These are phyloP conservation scores for Canariomyces notabilis DNA, from an alignment of 2,329 filamentous ascomycete species.

Conservation along the genomic window DNA sequence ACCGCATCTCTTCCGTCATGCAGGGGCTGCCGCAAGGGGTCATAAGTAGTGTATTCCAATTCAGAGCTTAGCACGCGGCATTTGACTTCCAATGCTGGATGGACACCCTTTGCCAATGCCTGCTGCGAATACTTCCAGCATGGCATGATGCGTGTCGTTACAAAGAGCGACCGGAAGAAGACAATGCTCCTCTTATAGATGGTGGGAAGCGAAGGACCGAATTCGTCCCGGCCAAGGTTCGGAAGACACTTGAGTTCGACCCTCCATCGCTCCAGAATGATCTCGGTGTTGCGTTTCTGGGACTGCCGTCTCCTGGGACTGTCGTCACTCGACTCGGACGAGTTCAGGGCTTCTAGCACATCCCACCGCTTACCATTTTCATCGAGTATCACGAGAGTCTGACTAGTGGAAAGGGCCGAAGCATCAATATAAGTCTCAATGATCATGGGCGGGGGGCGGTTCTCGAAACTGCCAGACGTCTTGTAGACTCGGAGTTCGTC, in stretches of 20 bases:
- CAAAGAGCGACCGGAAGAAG: conserved; percentile 83
- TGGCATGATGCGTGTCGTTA: conserved; percentile 75
- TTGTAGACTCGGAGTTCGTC: conserved; percentile 82
- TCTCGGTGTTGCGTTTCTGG: conserved; percentile 55
- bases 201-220: conserved; percentile 65
- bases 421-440: conserved; percentile 89
- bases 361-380: conserved; percentile 90
- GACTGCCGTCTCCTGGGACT: conserved; percentile 31
- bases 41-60: conserved; percentile 49
- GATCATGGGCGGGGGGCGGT: conserved; percentile 74
- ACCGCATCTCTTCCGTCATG: conserved; percentile 62
- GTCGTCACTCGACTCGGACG: conserved; percentile 50
- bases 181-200: conserved; percentile 98
- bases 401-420: conserved; percentile 71
- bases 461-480: conserved; percentile 68
- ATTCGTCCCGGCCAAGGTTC: conserved; percentile 48
- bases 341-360: conserved; percentile 75
- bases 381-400: conserved; percentile 83
- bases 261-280: conserved; percentile 87
- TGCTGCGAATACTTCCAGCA: conserved; percentile 78
- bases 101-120: conserved; percentile 65
- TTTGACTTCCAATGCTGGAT: conserved; percentile 63
- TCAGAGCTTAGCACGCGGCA: conserved; percentile 71
- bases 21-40: conserved; percentile 67
- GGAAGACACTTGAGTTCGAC: conserved; percentile 68